Percentiles rank a stretch among this genome's conserved stretches.
phyloP scores from a whole-genome alignment of 495 filamentous ascomycete genomes.

The Entonaema liquescens region DNA sequence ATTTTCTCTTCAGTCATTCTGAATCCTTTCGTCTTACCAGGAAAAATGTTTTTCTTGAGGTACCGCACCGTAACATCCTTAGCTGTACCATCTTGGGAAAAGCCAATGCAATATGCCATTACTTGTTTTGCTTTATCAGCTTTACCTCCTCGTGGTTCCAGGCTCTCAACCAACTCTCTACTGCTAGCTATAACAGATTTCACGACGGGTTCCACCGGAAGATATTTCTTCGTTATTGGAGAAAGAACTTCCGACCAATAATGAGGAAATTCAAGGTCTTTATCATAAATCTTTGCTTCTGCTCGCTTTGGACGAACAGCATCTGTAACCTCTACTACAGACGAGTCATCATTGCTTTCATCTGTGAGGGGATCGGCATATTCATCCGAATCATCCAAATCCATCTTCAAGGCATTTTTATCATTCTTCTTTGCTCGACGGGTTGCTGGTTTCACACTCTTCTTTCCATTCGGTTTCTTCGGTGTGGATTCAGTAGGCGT shows the following conservation, averaged over 20 bases:
- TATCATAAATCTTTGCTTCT: conserved; percentile 60
- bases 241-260: conserved; percentile 96
- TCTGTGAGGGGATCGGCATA: conserved; percentile 48
- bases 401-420: conserved; percentile 57
- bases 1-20: conserved; percentile 80
- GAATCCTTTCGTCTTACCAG: conserved; percentile 89
- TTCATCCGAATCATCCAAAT: conserved; percentile 54
- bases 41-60: conserved; percentile 81
- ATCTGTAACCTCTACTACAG: conserved; percentile 48
- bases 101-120: conserved; percentile 89
- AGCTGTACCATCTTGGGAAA: conserved; percentile 83
- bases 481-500: conserved; percentile 22
- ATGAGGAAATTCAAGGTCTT: conserved; percentile 79
- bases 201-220: conserved; percentile 79
- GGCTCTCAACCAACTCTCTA: conserved; percentile 73
- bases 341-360: conserved; percentile 53
- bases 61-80: conserved; percentile 97
- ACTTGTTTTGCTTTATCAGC: conserved; percentile 88
- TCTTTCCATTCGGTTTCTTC: conserved; percentile 34
- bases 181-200: conserved; percentile 71
- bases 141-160: conserved; percentile 83
- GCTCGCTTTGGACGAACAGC: conserved; percentile 34
- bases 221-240: conserved; percentile 76
- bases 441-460: conserved; percentile 32
- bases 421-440: conserved; percentile 41